Evolutionary conservation across 1,284 basidiomycete species (phyloP).

Genomic region (Rhodotorula sp.): DNA sequence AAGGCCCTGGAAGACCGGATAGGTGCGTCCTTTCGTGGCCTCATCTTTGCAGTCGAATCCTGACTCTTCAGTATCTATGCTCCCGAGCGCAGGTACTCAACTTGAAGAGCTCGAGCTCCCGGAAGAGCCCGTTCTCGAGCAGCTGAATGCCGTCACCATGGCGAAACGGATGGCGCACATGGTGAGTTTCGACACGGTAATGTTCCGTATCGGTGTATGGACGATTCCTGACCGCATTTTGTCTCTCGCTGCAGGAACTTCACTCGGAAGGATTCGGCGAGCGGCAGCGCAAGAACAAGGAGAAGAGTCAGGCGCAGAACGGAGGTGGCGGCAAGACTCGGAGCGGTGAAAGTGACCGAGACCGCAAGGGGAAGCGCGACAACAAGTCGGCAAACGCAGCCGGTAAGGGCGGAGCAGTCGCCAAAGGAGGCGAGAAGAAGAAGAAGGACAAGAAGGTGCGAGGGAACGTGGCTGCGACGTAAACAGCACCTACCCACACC

Average conservation of each 20-base stretch:
- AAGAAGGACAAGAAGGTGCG: background rate
- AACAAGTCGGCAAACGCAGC: slow-evolving; percentile 14
- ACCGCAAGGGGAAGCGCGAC: background rate
- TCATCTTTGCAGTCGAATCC: slow-evolving; percentile 2
- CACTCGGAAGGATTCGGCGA: slow-evolving; percentile 89
- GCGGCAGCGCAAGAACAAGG: slow-evolving; percentile 72
- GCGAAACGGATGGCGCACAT: slow-evolving; percentile 92
- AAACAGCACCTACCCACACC: background rate
- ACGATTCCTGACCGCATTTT: background rate
- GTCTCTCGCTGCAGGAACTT: slow-evolving; percentile 62
- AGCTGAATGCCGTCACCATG: slow-evolving; percentile 80
- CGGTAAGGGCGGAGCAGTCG: slow-evolving; percentile 17
- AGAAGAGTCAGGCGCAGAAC: slow-evolving; percentile 54
- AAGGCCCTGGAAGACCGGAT: slow-evolving; percentile 82
- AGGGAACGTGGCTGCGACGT: background rate
- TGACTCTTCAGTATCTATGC: no score
- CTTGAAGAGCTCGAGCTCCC: slow-evolving; percentile 70
- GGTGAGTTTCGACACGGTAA: slow-evolving; percentile 56
- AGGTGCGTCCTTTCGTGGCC: slow-evolving; percentile 55
- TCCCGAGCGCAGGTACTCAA: slow-evolving; percentile 59
- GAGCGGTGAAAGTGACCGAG: background rate
- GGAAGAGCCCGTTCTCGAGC: slow-evolving; percentile 79
- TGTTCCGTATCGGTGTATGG: no score
- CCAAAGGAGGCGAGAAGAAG: background rate
- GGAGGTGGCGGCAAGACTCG: background rate